Percentiles rank a stretch among this genome's conserved stretches.
Conservation (phyloP, 169 alveolate species). For the Cryptosporidium parvum region DNA sequence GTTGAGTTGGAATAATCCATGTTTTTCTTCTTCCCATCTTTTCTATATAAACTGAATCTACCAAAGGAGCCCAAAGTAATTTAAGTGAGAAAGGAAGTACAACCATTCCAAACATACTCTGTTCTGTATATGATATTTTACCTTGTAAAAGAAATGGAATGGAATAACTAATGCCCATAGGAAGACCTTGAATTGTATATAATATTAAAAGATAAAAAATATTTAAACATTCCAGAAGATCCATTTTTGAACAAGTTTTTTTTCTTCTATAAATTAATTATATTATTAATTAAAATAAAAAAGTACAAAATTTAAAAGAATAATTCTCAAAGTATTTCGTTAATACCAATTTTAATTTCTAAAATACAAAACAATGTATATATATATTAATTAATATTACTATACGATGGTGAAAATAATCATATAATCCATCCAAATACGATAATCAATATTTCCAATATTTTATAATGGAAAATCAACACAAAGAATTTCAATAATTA, state of each 20-base stretch:
- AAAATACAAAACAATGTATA: background rate
- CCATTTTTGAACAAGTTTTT: background rate
- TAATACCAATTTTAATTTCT: background rate
- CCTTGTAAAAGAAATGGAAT: constrained; percentile 87
- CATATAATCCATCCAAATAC: background rate
- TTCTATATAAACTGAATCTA: constrained; percentile 87
- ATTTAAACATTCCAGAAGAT: constrained; percentile 71
- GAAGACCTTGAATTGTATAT: constrained; percentile 85
- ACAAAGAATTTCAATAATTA: background rate
- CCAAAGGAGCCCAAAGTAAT: constrained; percentile 94
- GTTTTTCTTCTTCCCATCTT: constrained; percentile 91
- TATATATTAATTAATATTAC: too few relatives aligned
- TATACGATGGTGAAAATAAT: too few relatives aligned
- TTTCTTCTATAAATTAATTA: background rate
- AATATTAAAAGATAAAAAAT: constrained; percentile 73
- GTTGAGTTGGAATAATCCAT: constrained; percentile 92
- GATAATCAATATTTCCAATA: background rate
- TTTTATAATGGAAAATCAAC: background rate
- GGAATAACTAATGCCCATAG: constrained; percentile 86
- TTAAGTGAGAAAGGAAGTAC: constrained; percentile 86
- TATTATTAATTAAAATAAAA: background rate
- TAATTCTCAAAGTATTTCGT: background rate
- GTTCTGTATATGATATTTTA: constrained; percentile 84
- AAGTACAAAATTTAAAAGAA: background rate
- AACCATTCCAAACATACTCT: constrained; percentile 81